Conservation (phyloP, 305 asterid species). For the Solanum aculeatissimum region DNA sequence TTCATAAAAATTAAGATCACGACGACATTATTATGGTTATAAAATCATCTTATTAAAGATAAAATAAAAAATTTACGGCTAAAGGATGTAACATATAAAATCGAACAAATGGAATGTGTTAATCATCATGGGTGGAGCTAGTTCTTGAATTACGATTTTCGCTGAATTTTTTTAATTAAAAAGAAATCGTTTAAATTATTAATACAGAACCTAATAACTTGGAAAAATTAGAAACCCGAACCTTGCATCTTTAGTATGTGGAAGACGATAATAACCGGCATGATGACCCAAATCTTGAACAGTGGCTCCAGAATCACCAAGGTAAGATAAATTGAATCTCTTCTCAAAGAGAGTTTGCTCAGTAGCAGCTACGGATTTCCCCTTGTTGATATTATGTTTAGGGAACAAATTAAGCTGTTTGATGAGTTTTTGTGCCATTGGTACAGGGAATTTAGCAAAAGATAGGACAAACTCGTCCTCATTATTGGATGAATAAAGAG, state of each 20-base stretch:
- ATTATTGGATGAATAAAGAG: neutral
- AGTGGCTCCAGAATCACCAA: slow-evolving; percentile 16
- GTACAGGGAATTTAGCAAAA: slow-evolving; percentile 12
- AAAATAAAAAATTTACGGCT: neutral
- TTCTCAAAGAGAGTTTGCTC: slow-evolving; percentile 20
- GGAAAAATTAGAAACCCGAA: neutral
- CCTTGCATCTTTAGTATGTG: slow-evolving; percentile 56
- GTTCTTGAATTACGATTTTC: neutral
- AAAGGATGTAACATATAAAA: neutral
- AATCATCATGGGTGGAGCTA: neutral
- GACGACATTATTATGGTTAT: neutral
- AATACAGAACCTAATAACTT: too few species aligned
- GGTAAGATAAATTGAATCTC: slow-evolving; percentile 14
- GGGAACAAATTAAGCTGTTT: slow-evolving; percentile 34
- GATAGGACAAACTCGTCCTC: neutral
- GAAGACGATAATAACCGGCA: slow-evolving; percentile 57
- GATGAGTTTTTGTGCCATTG: slow-evolving; percentile 20
- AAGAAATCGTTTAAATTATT: too few species aligned
- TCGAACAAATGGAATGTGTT: neutral
- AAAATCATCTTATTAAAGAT: neutral
- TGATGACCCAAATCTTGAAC: slow-evolving; percentile 51
- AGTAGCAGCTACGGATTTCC: neutral
- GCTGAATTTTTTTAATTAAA: too few species aligned
- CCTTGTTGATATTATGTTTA: slow-evolving; percentile 17
- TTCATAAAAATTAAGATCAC: neutral